Base-by-base conservation (phyloP, 2,329 filamentous ascomycete genomes). In the Calonectria multiphialidica region DNA sequence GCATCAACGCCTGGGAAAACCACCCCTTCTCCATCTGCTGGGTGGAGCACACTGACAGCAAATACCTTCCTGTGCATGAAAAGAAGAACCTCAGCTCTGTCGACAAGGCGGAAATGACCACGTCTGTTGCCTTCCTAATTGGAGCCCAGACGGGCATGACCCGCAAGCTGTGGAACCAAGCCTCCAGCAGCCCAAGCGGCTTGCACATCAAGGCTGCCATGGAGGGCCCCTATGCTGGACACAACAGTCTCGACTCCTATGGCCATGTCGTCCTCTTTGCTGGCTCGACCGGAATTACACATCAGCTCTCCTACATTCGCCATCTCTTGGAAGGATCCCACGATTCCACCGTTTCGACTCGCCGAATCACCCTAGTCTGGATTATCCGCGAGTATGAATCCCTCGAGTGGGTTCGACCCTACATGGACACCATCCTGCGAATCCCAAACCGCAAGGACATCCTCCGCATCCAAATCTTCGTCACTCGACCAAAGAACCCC, bases 231-330 rank as follows among this genome's bases (percentile, higher is more conserved):
- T 98, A 98, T 81, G 93, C 91, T 5, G 93, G 93, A 49, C 93
- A 95, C 81, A 93, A 98, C 84, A 92, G 92, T 72, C 92, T 98
- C 75, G 93, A 95, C 83, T 98, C 96, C 9, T 98, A 98, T 83
- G 96, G 97, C 45, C 97, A 97, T 50, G 92, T 93, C 53, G 90
- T 99, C 74, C 92, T 99, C 69, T 95, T 98, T 81, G 96, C 96
- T 15, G 96, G 95, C 69, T 95, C 96, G 70, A 95, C 97, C 6
- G 97, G 97, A 74, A 98, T 99, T 84, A 98, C 96, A 1, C 96
- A 98, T 83, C 95, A 98, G 82, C 91, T 98, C 35, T 94, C 95
- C 40, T 98, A 97, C 82, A 90, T 98, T 10, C 93, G 92, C 68
- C 93, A 97, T 64, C 87, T 96, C 5, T 89, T 96, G 71, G 86